Evolutionary conservation across 345 rosid genomes (phyloP).

Genomic region (Acer negundo): DNA sequence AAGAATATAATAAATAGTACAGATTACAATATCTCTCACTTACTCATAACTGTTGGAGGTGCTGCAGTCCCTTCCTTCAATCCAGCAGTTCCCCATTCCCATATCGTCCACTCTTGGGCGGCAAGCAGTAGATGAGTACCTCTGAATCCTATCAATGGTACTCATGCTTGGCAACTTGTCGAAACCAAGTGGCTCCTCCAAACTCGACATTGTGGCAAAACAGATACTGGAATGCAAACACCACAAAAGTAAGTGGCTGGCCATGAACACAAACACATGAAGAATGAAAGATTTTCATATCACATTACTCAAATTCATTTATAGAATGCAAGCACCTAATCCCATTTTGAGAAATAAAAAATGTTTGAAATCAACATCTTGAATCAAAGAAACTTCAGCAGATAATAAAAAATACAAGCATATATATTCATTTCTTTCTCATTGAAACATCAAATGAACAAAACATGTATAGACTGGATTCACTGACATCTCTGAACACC

Average conservation of each 20-base stretch:
- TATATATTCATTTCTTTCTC: background rate
- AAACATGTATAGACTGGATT: conserved; percentile 16
- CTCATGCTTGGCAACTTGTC: conserved; percentile 95
- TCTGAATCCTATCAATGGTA: conserved; percentile 78
- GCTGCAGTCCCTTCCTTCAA: conserved; percentile 82
- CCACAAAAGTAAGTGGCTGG: conserved; percentile 26
- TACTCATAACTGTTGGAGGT: conserved; percentile 75
- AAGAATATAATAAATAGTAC: background rate
- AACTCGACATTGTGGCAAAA: conserved; percentile 73
- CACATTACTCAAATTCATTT: conserved; percentile 32
- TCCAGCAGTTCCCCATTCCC: conserved; percentile 83
- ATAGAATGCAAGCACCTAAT: conserved; percentile 8
- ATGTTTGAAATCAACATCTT: background rate
- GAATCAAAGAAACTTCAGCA: background rate
- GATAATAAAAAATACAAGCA: background rate
- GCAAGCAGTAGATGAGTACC: conserved; percentile 85
- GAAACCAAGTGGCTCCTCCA: conserved; percentile 89
- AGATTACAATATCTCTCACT: conserved; percentile 26
- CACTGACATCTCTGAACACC: background rate
- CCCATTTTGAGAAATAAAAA: background rate
- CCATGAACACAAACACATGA: conserved; percentile 16
- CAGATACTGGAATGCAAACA: conserved; percentile 43
- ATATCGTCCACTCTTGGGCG: conserved; percentile 64
- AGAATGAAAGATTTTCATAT: conserved; percentile 25
- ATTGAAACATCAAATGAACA: background rate